Conservation (phyloP, 129 eudicot species). For the Pseudognaphalium luteoalbum region DNA sequence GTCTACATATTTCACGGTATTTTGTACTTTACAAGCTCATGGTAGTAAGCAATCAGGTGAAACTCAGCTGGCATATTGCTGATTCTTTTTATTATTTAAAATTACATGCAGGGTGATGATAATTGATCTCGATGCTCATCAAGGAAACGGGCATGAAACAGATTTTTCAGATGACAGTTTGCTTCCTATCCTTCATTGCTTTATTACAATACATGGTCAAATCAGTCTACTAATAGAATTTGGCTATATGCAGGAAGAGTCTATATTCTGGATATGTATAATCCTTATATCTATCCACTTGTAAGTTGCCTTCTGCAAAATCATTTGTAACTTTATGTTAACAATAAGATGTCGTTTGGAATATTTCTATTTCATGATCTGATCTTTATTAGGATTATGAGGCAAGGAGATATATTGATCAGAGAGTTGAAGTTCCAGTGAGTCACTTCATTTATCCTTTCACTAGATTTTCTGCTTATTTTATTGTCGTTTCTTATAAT, state of each 20-base stretch:
- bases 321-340: not conserved
- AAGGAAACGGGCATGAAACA: slow-evolving; percentile 94
- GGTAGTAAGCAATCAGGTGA: not conserved
- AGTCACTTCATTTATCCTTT: slow-evolving; percentile 25
- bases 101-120: slow-evolving; percentile 71
- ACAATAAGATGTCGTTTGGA: not conserved
- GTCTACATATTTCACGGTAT: slow-evolving; percentile 75
- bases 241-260: slow-evolving; percentile 62
- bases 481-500: not conserved
- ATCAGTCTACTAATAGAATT: slow-evolving; percentile 7
- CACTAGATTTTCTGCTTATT: not conserved
- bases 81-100: slow-evolving; percentile 1
- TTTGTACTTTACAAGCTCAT: slow-evolving; percentile 12
- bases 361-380: not conserved
- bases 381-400: slow-evolving; percentile 61
- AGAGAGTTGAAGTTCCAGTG: slow-evolving; percentile 84
- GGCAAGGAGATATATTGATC: slow-evolving; percentile 70
- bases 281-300: slow-evolving; percentile 81
- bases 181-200: slow-evolving; percentile 19
- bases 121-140: slow-evolving; percentile 97
- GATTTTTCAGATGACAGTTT: slow-evolving; percentile 77
- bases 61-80: slow-evolving; percentile 10
- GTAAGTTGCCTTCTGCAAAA: slow-evolving; percentile 47
- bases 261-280: slow-evolving; percentile 92
- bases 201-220: not conserved